Conservation (phyloP, 2,329 filamentous ascomycete species). For the Colletotrichum nymphaeae region DNA sequence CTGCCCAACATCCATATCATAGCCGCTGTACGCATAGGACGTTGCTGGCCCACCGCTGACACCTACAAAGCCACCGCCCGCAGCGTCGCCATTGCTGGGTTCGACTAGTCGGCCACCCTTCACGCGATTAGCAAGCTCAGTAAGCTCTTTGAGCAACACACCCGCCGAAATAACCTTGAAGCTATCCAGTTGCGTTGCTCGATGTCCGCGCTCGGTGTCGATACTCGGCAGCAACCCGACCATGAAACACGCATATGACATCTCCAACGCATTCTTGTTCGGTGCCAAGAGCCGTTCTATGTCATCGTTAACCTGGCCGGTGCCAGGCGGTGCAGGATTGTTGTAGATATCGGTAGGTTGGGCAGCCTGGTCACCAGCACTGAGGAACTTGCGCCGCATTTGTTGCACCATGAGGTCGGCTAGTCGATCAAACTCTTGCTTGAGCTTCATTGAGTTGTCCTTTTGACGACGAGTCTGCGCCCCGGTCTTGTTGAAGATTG, state of each 20-base stretch:
- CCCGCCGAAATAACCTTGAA: conserved; percentile 52
- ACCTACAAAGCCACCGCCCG: conserved; percentile 15
- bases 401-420: conserved; percentile 53
- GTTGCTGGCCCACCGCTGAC: conserved; percentile 8
- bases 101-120: background rate
- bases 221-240: conserved; percentile 37
- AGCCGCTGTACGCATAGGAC: conserved; percentile 24
- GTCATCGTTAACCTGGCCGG: conserved; percentile 12
- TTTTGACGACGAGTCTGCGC: conserved; percentile 62
- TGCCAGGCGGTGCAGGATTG: background rate
- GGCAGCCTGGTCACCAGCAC: background rate
- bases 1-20: conserved; percentile 28
- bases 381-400: conserved; percentile 41
- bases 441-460: conserved; percentile 62
- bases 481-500: conserved; percentile 63
- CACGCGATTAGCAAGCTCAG: conserved; percentile 25
- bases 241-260: conserved; percentile 49
- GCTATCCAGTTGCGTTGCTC: conserved; percentile 41
- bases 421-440: conserved; percentile 62
- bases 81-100: background rate
- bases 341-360: background rate
- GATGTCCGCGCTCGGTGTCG: conserved; percentile 27
- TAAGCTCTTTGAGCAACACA: conserved; percentile 47
- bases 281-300: conserved; percentile 5
- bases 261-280: conserved; percentile 43